Percentiles rank a stretch among this genome's conserved stretches.
phyloP scores from a whole-genome alignment of 1,284 basidiomycete species.

The Trichosporon sp. region DNA sequence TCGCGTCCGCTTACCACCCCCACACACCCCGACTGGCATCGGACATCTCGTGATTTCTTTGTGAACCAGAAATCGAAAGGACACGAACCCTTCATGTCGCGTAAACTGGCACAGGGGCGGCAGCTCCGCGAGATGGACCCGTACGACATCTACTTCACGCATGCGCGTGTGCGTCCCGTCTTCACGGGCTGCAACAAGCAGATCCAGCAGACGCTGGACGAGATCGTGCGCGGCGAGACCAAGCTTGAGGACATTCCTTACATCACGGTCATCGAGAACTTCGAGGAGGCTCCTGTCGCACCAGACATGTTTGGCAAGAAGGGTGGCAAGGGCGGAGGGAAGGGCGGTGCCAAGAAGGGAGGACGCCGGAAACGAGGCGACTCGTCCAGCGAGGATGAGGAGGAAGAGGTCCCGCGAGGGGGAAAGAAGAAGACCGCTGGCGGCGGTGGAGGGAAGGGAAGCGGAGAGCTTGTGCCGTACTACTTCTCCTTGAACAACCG shows the following conservation, averaged over 20 bases:
- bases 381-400: neutral
- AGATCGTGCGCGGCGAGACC: slow-evolving; percentile 28
- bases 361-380: neutral
- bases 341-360: slow-evolving; percentile 13
- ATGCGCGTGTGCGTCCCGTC: slow-evolving; percentile 30
- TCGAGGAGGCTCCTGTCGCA: slow-evolving; percentile 14
- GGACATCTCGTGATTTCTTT: too few species aligned
- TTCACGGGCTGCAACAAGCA: slow-evolving; percentile 33
- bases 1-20: too few species aligned
- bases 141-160: slow-evolving; percentile 31
- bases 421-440: slow-evolving; percentile 3
- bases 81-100: slow-evolving; percentile 15
- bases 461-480: slow-evolving; percentile 21
- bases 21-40: too few species aligned
- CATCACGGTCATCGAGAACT: slow-evolving; percentile 34
- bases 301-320: neutral
- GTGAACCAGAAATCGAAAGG: too few species aligned
- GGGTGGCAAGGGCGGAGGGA: neutral
- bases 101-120: slow-evolving; percentile 30
- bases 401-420: neutral
- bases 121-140: slow-evolving; percentile 29
- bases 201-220: slow-evolving; percentile 31
- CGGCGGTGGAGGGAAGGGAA: neutral
- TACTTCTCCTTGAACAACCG: slow-evolving; percentile 34
- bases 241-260: slow-evolving; percentile 30